Evolutionary conservation across 306 rosid species (phyloP), one percentile per base, ranked within the genome.

Genomic region (Biancaea sappan): DNA sequence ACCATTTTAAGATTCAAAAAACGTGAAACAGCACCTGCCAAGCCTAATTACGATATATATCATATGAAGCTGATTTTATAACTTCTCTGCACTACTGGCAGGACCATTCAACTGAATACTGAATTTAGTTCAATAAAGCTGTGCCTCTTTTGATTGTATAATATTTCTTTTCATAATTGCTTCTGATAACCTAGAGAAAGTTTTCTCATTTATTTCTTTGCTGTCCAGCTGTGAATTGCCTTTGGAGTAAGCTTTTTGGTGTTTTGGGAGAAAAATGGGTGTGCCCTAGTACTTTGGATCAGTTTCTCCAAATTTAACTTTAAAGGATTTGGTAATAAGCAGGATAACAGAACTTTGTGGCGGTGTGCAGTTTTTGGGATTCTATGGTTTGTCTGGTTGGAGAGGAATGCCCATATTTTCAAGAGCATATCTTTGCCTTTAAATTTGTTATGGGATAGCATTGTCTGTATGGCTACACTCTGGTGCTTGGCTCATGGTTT

Each of bases 41-140:
- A 38, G 66, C 64, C 64, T 25, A 79, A 31, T 67, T 31, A 51
- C 56, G 21, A 41, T n/a, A n/a, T n/a, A n/a, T n/a, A n/a, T n/a
- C n/a, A 52, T 64, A 16, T 37, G 22, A 68, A 69, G 31, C 43
- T 69, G 19, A 62, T 64, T 35, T 28, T 11, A 52, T 16, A 41
- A 44, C 54, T 16, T 41, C 4, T 34, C 69, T 7, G 26, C 65
- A 44, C 25, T 46, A 48, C 31, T 73, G 61, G 26, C 64, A 71
- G 62, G 51, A 11, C 29, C n/a, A n/a, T 19, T 60, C 44, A 10
- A 12, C 64, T 25, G 67, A 46, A 28, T 53, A 11, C 61, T 41
- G 16, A 62, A 62, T 14, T 13, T 10, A 43, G 48, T 43, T n/a
- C n/a, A n/a, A n/a, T n/a, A n/a, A n/a, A n/a, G n/a, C n/a, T 60